phyloP scores from a whole-genome alignment of 441 rosid species.

The Corymbia calophylla region DNA sequence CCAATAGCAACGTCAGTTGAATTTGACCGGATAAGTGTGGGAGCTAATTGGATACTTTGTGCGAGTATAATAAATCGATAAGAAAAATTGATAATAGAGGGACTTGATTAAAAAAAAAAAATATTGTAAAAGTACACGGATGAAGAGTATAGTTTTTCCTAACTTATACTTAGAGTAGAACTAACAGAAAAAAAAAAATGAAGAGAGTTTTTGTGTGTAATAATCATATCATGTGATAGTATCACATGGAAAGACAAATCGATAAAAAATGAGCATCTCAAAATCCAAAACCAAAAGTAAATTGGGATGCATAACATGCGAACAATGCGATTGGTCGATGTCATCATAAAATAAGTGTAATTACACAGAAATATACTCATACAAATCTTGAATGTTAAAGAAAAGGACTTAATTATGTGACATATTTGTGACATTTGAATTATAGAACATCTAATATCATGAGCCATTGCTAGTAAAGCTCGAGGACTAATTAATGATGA shows the following conservation, averaged over 20 bases:
- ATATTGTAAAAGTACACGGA: neutral
- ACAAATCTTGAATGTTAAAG: neutral
- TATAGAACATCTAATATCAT: neutral
- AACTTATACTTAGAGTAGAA: neutral
- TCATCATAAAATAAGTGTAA: neutral
- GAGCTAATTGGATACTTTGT: neutral
- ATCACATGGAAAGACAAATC: accelerated
- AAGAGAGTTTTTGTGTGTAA: neutral
- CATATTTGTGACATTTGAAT: neutral
- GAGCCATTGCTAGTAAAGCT: neutral
- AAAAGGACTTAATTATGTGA: neutral
- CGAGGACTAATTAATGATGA: neutral
- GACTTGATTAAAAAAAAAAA: neutral
- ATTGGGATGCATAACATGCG: neutral
- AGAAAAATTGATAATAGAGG: neutral
- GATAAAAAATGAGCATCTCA: neutral
- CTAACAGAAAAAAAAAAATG: neutral
- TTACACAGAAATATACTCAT: neutral
- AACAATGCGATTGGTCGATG: accelerated
- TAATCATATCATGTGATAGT: neutral
- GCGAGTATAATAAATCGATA: neutral
- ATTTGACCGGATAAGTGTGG: neutral
- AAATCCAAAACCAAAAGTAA: neutral
- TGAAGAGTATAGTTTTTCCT: neutral
- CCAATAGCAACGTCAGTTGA: neutral